Conservation (phyloP, 2,329 filamentous ascomycete genomes). For the Penicillium crustosum region DNA sequence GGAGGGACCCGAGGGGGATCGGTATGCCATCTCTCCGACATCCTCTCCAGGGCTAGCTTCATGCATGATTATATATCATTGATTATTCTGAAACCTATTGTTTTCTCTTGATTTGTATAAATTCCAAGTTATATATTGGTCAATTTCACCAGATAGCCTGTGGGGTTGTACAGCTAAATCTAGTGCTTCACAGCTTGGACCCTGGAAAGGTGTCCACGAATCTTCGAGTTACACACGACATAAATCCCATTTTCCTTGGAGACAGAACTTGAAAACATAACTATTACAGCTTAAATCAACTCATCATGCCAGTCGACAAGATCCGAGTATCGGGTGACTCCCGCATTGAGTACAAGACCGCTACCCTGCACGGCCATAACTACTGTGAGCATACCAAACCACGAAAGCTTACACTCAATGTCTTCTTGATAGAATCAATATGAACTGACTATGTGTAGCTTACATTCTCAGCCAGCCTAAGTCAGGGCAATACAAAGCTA, state of each 20-base stretch:
- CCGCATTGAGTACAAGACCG: conserved; percentile 64
- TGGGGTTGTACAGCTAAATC: conserved; percentile 2
- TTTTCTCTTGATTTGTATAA: too few species aligned
- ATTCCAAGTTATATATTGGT: background rate
- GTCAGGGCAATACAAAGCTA: conserved; percentile 48
- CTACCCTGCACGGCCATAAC: conserved; percentile 64
- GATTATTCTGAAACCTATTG: background rate
- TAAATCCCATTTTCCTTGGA: background rate
- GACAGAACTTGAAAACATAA: background rate
- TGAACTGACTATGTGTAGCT: conserved; percentile 30
- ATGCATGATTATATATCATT: background rate
- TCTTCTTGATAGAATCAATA: too few species aligned
- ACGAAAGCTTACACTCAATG: background rate
- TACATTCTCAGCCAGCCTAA: conserved; percentile 55
- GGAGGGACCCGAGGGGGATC: background rate
- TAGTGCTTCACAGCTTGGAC: background rate
- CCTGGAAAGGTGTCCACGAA: too few species aligned
- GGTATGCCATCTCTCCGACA: background rate
- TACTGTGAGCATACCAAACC: conserved; percentile 54
- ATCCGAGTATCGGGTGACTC: conserved; percentile 63
- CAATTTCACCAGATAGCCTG: conserved; percentile 1
- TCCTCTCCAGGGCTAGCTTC: background rate
- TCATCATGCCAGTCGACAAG: conserved; percentile 58
- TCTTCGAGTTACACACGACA: background rate
- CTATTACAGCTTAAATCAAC: background rate